Evolutionary conservation across 148 eudicot species (phyloP).

Genomic region (Arbutus unedo): DNA sequence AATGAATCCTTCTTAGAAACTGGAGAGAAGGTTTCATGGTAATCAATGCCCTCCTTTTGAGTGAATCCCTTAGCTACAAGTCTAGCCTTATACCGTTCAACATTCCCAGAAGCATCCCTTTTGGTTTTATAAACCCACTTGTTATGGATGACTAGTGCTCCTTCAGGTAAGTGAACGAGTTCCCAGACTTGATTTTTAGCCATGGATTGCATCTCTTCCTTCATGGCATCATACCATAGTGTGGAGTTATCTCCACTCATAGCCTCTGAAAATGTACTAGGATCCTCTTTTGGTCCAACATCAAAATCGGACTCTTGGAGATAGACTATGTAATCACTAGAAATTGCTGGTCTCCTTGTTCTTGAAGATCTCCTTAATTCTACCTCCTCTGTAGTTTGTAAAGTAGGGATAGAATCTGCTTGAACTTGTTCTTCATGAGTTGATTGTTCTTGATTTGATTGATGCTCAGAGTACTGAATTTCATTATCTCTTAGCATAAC

Average conservation of each 20-base stretch:
- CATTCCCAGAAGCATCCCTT: too few relatives aligned
- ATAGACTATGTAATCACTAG: neutral
- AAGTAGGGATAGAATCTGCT: neutral
- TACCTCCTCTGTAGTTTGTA: neutral
- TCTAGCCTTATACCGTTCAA: too few relatives aligned
- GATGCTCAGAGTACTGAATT: too few relatives aligned
- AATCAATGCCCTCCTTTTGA: too few relatives aligned
- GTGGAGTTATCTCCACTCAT: neutral
- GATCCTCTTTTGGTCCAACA: neutral
- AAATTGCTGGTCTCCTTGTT: neutral
- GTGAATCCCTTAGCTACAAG: too few relatives aligned
- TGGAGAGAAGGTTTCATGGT: too few relatives aligned
- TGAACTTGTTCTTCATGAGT: neutral
- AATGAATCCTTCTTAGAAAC: too few relatives aligned
- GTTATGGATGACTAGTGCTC: too few relatives aligned
- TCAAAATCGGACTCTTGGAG: neutral
- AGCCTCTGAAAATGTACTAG: neutral
- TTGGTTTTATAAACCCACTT: too few relatives aligned
- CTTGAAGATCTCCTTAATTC: neutral
- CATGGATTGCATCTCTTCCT: neutral
- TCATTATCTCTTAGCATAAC: too few relatives aligned
- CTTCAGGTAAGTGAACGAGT: too few relatives aligned
- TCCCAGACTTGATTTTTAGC: neutral
- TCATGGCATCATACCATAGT: constrained; percentile 1
- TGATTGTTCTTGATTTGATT: neutral